Evolutionary conservation across 208 protist genomes (phyloP).

Genomic region (Trypanosoma avium): DNA sequence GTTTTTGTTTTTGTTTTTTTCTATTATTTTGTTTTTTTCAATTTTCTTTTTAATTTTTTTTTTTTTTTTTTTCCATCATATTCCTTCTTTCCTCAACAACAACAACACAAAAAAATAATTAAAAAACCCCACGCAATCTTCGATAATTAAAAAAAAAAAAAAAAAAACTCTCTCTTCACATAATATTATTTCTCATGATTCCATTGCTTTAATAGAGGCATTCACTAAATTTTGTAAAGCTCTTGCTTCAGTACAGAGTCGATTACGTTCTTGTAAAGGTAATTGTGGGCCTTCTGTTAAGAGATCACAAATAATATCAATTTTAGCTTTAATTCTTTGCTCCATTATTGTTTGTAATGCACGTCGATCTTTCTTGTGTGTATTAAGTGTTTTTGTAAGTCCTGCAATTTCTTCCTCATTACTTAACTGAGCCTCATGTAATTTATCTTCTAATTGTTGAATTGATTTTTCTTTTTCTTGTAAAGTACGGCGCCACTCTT

Average conservation of each 20-base stretch:
- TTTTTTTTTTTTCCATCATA: too few species aligned
- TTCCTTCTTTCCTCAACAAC: slow-evolving; percentile 2
- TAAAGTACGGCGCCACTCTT: slow-evolving; percentile 16
- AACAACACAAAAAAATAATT: background rate
- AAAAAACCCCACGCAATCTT: too few species aligned
- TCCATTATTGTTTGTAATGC: slow-evolving; percentile 90
- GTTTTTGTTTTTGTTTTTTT: background rate
- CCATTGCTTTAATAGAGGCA: slow-evolving; percentile 75
- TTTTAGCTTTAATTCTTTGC: slow-evolving; percentile 72
- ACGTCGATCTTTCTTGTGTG: slow-evolving; percentile 72
- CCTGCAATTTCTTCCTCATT: slow-evolving; percentile 17
- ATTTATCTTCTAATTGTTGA: slow-evolving; percentile 15
- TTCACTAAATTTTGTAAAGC: slow-evolving; percentile 68
- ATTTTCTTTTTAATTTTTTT: background rate
- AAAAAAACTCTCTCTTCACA: background rate
- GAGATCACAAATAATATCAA: slow-evolving; percentile 67
- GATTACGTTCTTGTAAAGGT: slow-evolving; percentile 1
- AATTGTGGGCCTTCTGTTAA: slow-evolving; percentile 14
- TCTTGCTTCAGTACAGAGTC: slow-evolving; percentile 35
- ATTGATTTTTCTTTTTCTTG: slow-evolving; percentile 19
- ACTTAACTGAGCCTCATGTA: background rate
- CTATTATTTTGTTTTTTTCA: background rate
- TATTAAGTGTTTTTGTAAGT: slow-evolving; percentile 26
- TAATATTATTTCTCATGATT: slow-evolving; percentile 27
- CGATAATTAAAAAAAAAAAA: background rate